These are phyloP conservation scores for Chrysophaeum taylorii DNA, from an alignment of 352 stramenopile species.

Conservation along the genomic window DNA sequence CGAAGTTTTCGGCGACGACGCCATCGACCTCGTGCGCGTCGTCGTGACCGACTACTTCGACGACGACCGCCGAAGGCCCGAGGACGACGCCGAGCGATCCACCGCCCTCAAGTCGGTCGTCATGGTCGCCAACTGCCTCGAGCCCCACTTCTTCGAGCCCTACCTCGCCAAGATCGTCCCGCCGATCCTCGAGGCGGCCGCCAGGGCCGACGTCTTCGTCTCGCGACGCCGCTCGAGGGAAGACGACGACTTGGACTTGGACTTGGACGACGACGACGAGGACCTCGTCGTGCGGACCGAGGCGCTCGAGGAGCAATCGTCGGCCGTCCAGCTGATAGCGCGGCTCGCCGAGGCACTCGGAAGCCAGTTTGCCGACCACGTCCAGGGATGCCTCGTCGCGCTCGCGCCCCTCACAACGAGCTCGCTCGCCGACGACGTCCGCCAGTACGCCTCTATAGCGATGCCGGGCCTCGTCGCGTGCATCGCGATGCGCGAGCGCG, in stretches of 20 bases:
- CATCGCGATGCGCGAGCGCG: neutral
- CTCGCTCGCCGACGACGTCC: conserved; percentile 6
- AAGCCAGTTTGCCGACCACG: neutral
- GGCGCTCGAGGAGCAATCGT: conserved; percentile 3
- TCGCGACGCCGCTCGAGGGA: neutral
- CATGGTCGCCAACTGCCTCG: conserved; percentile 45
- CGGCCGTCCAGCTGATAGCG: neutral
- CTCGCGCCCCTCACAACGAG: neutral
- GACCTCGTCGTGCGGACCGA: neutral
- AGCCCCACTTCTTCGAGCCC: conserved; percentile 57
- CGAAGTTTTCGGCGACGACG: conserved; percentile 54
- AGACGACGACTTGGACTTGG: conserved; percentile 12
- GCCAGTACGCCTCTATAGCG: neutral
- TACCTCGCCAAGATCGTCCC: conserved; percentile 67
- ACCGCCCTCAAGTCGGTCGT: conserved; percentile 7
- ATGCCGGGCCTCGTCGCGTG: conserved; percentile 2
- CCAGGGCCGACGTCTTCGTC: neutral
- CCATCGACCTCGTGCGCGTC: conserved; percentile 53
- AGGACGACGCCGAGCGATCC: neutral
- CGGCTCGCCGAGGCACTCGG: neutral
- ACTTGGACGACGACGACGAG: neutral
- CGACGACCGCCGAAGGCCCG: neutral
- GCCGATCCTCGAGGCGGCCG: conserved; percentile 57
- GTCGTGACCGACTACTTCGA: conserved; percentile 50
- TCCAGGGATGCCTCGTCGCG: neutral